Conservation (phyloP, 1,284 basidiomycete genomes). For the Golubevia pallescens region DNA sequence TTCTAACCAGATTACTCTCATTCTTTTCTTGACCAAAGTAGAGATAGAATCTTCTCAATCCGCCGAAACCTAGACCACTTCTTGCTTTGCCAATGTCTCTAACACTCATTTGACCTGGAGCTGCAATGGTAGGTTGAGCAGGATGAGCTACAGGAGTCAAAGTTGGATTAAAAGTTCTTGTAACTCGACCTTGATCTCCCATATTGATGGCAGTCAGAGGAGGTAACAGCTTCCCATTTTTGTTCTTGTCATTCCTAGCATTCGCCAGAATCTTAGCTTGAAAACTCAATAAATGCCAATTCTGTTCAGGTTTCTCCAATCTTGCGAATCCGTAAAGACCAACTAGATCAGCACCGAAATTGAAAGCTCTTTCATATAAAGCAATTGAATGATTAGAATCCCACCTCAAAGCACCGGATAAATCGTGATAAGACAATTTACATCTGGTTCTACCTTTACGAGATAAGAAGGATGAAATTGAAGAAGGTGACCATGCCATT, state of each 20-base stretch:
- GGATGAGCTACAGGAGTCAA: conserved; percentile 19
- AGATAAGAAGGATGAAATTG: background rate
- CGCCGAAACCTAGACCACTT: background rate
- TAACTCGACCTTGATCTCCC: conserved; percentile 11
- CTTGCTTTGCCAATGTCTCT: conserved; percentile 8
- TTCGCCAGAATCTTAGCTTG: conserved; percentile 6
- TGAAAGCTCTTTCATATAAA: conserved; percentile 15
- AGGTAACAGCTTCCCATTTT: background rate
- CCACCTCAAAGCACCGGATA: conserved; percentile 14
- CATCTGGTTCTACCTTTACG: conserved; percentile 9
- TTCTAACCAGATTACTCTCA: background rate
- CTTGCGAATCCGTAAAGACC: conserved; percentile 11
- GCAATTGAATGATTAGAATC: conserved; percentile 7
- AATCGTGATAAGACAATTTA: conserved; percentile 17
- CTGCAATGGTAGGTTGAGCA: conserved; percentile 13
- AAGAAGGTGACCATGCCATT: conserved; percentile 11
- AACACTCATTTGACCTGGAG: conserved; percentile 17
- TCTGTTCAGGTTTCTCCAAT: conserved; percentile 9
- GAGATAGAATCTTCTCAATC: background rate
- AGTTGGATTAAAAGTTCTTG: conserved; percentile 14
- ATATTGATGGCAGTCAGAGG: conserved; percentile 26
- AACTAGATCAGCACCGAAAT: conserved; percentile 16
- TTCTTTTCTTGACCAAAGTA: background rate
- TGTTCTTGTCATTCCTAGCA: conserved; percentile 6
- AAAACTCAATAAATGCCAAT: conserved; percentile 13